Conservation (phyloP, 2,329 filamentous ascomycete species). For the Colletotrichum sidae region DNA sequence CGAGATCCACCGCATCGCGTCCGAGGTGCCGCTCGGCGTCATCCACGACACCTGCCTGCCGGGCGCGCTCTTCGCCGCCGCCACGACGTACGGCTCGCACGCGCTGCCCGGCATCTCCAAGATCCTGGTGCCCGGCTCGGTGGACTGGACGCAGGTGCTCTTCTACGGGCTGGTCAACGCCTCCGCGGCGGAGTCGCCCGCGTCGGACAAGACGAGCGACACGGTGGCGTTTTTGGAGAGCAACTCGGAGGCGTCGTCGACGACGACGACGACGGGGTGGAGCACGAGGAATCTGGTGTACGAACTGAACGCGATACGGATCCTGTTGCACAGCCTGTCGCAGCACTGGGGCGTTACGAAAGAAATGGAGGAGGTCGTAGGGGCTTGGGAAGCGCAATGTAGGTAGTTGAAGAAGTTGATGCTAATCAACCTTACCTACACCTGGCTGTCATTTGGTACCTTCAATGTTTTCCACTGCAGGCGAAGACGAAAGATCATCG, state of each 20-base stretch:
- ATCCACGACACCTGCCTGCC: constrained; percentile 14
- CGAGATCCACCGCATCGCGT: constrained; percentile 13
- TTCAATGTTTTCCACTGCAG: no score
- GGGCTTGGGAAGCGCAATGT: constrained; percentile 11
- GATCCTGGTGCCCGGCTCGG: constrained; percentile 3
- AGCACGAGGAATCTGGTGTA: constrained; percentile 5
- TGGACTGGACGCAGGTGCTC: constrained; percentile 11
- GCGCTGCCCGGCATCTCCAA: constrained; percentile 10
- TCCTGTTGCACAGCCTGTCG: constrained; percentile 10
- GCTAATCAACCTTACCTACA: no score
- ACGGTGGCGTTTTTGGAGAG: constrained; percentile 4
- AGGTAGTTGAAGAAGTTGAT: not conserved
- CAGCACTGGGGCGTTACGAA: constrained; percentile 19
- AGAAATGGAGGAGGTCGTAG: constrained; percentile 23
- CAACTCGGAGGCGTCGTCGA: not conserved
- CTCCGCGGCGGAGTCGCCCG: not conserved
- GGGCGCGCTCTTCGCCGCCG: not conserved
- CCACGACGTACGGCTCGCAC: constrained; percentile 17
- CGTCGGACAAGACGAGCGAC: not conserved
- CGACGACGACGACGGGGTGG: not conserved
- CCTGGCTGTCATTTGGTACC: no score
- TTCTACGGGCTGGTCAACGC: constrained; percentile 3
- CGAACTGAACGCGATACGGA: constrained; percentile 12
- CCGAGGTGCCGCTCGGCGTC: constrained; percentile 6
- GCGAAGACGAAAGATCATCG: no score